Base-by-base conservation (phyloP, 2,329 filamentous ascomycete genomes). In the Botrytis porri region DNA sequence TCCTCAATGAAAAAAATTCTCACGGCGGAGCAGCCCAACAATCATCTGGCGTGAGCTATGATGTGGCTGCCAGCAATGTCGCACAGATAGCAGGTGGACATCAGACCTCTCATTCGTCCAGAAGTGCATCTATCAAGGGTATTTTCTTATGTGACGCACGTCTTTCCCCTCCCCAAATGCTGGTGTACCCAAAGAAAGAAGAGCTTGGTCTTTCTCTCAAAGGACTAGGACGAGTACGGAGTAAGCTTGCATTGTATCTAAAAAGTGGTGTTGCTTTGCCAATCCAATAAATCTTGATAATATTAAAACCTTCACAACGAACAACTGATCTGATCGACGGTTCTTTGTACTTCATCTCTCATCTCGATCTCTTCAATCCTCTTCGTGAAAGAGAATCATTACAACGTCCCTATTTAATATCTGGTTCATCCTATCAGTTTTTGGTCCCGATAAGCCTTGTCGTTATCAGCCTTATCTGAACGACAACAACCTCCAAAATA, bases 31-130 rank as follows among this genome's bases (percentile, higher is more conserved):
- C 20, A 41, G 20, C 29, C 51, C 51, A 70, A 70, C 61, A 20
- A n/a, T 37, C 14, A 37, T 62, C 8, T 70, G 67, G 54, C 39
- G 29, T 70, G 57, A 63, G 39, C 59, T 63, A 41, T 69, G 65
- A 69, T 57, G 65, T 69, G 65, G 65, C 65, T 69, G 65, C 65
- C 65, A 69, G 41, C 64, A 54, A 67, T 54, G 64, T 67, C 51
- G 45, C 64, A 67, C 35, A 54, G 43, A 66, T 48, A 29, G 64
- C 57, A 57, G 65, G 65, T 67, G 65, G 65, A 57, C 18, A 54
- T n/a, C 7, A 18, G 8, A 12, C 35, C 16, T 41, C 65, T 69
- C 7, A 57, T 69, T 69, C 65, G 65, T 57, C 37, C 29, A 57
- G 6, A 67, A 2, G 3, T 39, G 45, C 45, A 67, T 54, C 18